Percentiles rank a stretch among this genome's conserved stretches.
Conservation (phyloP, 441 rosid species). For the Arabidopsis hybrid region DNA sequence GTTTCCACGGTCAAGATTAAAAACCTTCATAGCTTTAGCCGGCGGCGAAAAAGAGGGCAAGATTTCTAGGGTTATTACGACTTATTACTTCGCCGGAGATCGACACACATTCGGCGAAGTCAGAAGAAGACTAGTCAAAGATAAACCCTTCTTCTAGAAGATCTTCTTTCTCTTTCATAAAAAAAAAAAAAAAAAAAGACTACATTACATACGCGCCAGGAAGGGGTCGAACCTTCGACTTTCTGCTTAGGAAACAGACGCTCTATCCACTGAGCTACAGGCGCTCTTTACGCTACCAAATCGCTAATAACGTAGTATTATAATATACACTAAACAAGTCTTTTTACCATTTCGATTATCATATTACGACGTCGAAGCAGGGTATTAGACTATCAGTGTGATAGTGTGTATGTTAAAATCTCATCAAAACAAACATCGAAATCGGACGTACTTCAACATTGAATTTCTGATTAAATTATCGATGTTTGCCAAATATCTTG, state of each 20-base stretch:
- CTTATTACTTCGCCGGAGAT: slow-evolving; percentile 32
- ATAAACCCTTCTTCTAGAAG: background rate
- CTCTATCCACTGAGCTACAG: slow-evolving; percentile 98
- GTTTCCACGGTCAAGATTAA: slow-evolving; percentile 52
- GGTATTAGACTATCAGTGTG: too few species aligned
- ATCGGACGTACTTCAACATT: background rate
- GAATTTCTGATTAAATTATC: background rate
- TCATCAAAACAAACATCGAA: background rate
- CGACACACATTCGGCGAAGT: slow-evolving; percentile 4
- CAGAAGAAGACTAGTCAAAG: background rate
- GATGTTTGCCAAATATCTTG: background rate
- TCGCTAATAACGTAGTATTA: too few species aligned
- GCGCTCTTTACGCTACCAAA: slow-evolving; percentile 45
- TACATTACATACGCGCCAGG: slow-evolving; percentile 11
- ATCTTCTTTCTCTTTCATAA: background rate
- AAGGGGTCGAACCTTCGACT: slow-evolving; percentile 66
- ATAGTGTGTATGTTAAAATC: too few species aligned
- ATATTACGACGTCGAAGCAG: too few species aligned
- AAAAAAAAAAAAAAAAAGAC: background rate
- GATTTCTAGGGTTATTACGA: slow-evolving; percentile 21
- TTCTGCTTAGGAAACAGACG: slow-evolving; percentile 97
- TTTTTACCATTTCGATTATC: too few species aligned
- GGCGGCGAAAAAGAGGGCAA: slow-evolving; percentile 18
- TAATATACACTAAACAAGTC: too few species aligned
- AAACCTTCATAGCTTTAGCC: slow-evolving; percentile 61